phyloP scores from a whole-genome alignment of 768 basidiomycete species.

The Suillus subaureus region DNA sequence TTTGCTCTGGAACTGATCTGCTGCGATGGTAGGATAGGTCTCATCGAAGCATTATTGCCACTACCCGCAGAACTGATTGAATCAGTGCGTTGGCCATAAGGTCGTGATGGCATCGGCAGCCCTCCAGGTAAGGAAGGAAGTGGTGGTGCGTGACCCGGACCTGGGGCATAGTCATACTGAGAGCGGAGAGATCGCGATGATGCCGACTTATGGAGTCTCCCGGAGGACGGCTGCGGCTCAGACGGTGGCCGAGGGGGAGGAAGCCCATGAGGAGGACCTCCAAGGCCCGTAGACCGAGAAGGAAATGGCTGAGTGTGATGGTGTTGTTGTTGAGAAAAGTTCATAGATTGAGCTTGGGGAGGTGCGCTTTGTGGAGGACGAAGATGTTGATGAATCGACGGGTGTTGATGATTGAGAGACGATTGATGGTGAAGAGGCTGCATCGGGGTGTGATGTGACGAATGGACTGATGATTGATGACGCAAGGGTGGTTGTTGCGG shows the following conservation, averaged over 20 bases:
- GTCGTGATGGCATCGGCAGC: conserved; percentile 33
- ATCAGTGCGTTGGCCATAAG: conserved; percentile 21
- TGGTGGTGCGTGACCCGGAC: conserved; percentile 34
- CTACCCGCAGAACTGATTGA: conserved; percentile 17
- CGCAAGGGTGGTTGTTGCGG: conserved; percentile 17
- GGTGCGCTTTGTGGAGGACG: conserved; percentile 16
- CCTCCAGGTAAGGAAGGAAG: conserved; percentile 40
- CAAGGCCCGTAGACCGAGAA: conserved; percentile 16
- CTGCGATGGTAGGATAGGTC: conserved; percentile 65
- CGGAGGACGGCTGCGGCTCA: conserved; percentile 39
- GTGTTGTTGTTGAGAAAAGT: conserved; percentile 17
- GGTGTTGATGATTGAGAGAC: conserved; percentile 18
- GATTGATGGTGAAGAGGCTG: conserved; percentile 32
- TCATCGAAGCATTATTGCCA: conserved; percentile 39
- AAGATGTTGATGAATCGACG: conserved; percentile 15
- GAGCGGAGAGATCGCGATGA: conserved; percentile 63
- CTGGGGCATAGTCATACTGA: conserved; percentile 46
- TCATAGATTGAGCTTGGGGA: conserved; percentile 23
- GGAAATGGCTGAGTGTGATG: conserved; percentile 15
- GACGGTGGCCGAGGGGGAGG: conserved; percentile 47
- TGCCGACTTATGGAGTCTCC: conserved; percentile 48
- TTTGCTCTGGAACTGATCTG: conserved; percentile 53
- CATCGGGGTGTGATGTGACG: conserved; percentile 28
- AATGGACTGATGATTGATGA: conserved; percentile 28
- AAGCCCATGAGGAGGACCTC: conserved; percentile 16